Evolutionary conservation across 2,329 filamentous ascomycete species (phyloP), one percentile per base, ranked within the genome.

Genomic region (Daldinia sp.): DNA sequence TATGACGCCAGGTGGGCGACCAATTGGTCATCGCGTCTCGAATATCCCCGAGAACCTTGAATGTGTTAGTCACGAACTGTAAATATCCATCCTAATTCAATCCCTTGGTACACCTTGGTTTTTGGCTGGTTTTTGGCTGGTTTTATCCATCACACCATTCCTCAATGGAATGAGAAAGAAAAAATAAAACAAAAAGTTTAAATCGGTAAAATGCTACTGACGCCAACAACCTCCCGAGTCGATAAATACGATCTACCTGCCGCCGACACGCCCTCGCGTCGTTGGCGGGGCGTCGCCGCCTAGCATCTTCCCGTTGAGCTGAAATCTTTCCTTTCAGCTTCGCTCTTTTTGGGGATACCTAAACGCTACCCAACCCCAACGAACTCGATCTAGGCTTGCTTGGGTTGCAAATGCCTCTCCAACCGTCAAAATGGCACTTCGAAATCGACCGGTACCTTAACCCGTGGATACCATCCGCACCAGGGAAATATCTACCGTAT

Each of bases 361-460:
- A 49, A 45, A 30, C 10, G 41, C 48, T 32, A 19, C 39, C 39
- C 64, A 49, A 17, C 58, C 51, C 13, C 17, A n/a, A 27, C 21
- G 10, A 25, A 13, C 21, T 29, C n/a, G 27, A 27, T 29, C n/a
- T n/a, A n/a, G 35, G 32, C n/a, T 25, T 23, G 17, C 17, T 27
- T 9, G 39, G 48, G 25, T 59, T 41, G 30, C 53, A 52, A 58
- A 67, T 67, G 64, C 58, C 61, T 53, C 34, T 58, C 51, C 47
- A 64, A 23, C 61, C 58, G 41, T 59, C 61, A 8, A 41, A 70
- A 30, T 83, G 81, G 78, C 82, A 89, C 72, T 87, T 96, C 77
- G 87, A 95, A 77, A 85, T 96, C 66, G 93, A 97, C 80, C 78
- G 77, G n/a, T 87, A 89, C 73, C 74, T 96, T 51, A 93, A 94